These are phyloP conservation scores for Fusarium irregulare DNA, from an alignment of 2,329 filamentous ascomycete species.

Conservation along the genomic window DNA sequence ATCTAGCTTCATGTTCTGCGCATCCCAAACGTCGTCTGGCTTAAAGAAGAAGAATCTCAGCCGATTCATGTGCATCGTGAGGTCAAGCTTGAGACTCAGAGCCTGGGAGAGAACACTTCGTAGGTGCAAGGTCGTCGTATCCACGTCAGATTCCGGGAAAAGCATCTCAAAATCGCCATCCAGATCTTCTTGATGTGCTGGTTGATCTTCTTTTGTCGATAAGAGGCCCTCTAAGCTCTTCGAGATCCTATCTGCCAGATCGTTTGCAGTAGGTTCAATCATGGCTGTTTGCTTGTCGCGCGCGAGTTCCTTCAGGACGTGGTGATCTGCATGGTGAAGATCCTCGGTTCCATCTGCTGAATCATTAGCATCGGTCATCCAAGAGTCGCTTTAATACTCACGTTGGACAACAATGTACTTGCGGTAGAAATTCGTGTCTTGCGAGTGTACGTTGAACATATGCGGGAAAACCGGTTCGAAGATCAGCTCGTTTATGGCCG, in stretches of 20 bases:
- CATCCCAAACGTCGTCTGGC: not conserved
- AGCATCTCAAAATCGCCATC: not conserved
- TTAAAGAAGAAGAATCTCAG: not conserved
- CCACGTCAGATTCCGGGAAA: not conserved
- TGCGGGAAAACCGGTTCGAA: slow-evolving; percentile 1
- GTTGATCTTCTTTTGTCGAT: not conserved
- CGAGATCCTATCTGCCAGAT: not conserved
- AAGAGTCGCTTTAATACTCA: accelerated
- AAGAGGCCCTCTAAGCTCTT: not conserved
- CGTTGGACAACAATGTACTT: not conserved
- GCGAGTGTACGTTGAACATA: not conserved
- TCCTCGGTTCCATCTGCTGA: not conserved
- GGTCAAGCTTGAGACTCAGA: not conserved
- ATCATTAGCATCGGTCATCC: not conserved
- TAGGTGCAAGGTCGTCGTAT: not conserved
- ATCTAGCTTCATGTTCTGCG: not conserved
- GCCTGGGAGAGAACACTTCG: not conserved
- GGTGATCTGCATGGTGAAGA: not conserved
- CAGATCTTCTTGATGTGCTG: not conserved
- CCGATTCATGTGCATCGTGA: not conserved
- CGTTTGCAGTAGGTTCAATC: not conserved
- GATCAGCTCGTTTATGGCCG: not conserved
- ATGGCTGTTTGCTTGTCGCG: not conserved
- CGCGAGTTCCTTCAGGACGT: not conserved
- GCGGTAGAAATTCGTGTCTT: not conserved